phyloP scores from a whole-genome alignment of 1,139 yeast genomes.

The Kodamaea sp. region DNA sequence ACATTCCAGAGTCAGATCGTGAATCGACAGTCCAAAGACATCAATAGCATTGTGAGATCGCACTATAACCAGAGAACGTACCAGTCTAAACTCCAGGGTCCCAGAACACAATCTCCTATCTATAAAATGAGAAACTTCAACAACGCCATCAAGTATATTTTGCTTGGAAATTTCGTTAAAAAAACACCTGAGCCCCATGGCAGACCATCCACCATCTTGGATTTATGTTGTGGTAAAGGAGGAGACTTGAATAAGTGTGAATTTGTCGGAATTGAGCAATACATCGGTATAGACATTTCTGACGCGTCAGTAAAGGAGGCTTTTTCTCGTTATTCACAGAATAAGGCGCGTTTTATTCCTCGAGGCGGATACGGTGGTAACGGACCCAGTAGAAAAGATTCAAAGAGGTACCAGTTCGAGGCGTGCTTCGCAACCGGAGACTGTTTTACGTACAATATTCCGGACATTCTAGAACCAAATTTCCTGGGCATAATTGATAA shows the following conservation, averaged over 20 bases:
- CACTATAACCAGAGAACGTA: constrained; percentile 88
- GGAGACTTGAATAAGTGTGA: constrained; percentile 94
- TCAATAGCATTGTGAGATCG: constrained; percentile 65
- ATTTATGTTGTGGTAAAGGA: constrained; percentile 96
- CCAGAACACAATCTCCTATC: constrained; percentile 77
- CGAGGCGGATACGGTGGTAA: constrained; percentile 14
- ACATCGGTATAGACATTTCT: constrained; percentile 89
- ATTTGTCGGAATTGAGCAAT: constrained; percentile 68
- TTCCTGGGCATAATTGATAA: constrained; percentile 55
- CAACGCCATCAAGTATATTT: constrained; percentile 84
- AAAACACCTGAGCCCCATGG: constrained; percentile 38
- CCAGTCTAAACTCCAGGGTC: constrained; percentile 59
- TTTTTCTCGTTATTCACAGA: constrained; percentile 60
- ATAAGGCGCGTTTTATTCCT: constrained; percentile 42
- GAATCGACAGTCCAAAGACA: constrained; percentile 38
- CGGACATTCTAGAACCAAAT: constrained; percentile 68
- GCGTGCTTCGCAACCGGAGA: constrained; percentile 90
- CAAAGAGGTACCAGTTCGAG: constrained; percentile 57
- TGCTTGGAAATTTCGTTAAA: constrained; percentile 68
- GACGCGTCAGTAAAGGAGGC: constrained; percentile 89
- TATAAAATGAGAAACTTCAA: constrained; percentile 85
- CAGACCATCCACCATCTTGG: constrained; percentile 51
- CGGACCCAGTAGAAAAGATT: constrained; percentile 33
- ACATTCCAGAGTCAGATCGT: constrained; percentile 43
- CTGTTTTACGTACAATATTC: constrained; percentile 72